A percentile compares a stretch with the other conserved stretches of the same genome.
Evolutionary conservation across 2,329 filamentous ascomycete species (phyloP).

Genomic region (Tympanopsis confertula): DNA sequence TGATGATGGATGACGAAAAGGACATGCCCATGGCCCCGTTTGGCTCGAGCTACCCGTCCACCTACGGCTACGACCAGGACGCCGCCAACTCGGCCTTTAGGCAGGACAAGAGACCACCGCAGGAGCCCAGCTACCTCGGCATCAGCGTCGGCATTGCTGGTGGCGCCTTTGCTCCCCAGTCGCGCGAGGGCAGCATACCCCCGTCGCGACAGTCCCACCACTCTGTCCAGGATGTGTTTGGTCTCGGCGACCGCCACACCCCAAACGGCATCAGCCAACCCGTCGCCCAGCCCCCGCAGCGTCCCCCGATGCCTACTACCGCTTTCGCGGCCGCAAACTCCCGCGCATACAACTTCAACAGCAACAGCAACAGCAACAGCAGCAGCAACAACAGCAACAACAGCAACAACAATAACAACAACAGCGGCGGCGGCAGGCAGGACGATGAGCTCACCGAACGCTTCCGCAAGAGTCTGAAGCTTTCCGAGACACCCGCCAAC

Average conservation of each 20-base stretch:
- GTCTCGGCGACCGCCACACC: slow-evolving; percentile 21
- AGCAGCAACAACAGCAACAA: slow-evolving; percentile 9
- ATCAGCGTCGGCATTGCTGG: slow-evolving; percentile 18
- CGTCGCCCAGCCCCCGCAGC: slow-evolving; percentile 28
- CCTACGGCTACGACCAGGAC: slow-evolving; percentile 3
- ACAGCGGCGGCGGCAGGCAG: slow-evolving; percentile 6
- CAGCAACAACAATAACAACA: slow-evolving; percentile 5
- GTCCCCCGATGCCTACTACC: slow-evolving; percentile 5
- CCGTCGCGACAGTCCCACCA: slow-evolving; percentile 40
- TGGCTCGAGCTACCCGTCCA: slow-evolving; percentile 10
- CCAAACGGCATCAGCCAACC: slow-evolving; percentile 30
- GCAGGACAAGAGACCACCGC: slow-evolving; percentile 17
- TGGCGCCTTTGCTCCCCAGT: slow-evolving; percentile 19
- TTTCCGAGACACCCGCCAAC: not conserved
- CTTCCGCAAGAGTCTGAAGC: not conserved
- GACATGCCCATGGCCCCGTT: slow-evolving; percentile 16
- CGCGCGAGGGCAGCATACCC: slow-evolving; percentile 42
- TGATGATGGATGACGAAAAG: slow-evolving; percentile 26
- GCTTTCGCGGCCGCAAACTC: slow-evolving; percentile 9
- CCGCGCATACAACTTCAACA: slow-evolving; percentile 19
- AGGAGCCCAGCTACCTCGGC: slow-evolving; percentile 28
- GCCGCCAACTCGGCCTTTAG: slow-evolving; percentile 8
- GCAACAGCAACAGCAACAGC: slow-evolving; percentile 22
- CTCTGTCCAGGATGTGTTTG: slow-evolving; percentile 12
- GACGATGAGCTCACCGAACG: not conserved